These are phyloP conservation scores for Alternaria arbusti DNA, from an alignment of 2,329 filamentous ascomycete species.

Conservation along the genomic window DNA sequence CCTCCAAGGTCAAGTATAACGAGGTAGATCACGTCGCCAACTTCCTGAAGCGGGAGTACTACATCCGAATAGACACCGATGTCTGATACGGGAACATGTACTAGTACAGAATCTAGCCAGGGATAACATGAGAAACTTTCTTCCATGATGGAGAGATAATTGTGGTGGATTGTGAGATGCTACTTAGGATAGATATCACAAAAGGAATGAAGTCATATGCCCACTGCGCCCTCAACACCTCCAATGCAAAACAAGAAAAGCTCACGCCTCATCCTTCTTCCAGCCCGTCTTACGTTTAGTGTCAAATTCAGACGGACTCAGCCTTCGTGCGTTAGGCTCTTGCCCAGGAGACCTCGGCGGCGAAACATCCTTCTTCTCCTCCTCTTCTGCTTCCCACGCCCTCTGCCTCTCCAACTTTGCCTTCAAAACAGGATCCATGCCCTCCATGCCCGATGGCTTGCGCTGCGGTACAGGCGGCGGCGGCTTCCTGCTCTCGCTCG, in stretches of 20 bases:
- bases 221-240: neutral
- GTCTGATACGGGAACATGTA: neutral
- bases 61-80: slow-evolving; percentile 11
- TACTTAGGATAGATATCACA: neutral
- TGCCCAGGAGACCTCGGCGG: slow-evolving; percentile 14
- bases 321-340: slow-evolving; percentile 1
- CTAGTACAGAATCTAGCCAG: neutral
- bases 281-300: slow-evolving; percentile 16
- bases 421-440: slow-evolving; percentile 11
- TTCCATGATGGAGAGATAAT: neutral
- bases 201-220: neutral
- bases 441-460: neutral
- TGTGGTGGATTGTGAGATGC: neutral
- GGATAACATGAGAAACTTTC: neutral
- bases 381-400: slow-evolving; percentile 13
- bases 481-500: neutral
- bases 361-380: slow-evolving; percentile 4
- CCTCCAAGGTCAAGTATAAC: slow-evolving; percentile 7
- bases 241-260: neutral
- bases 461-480: slow-evolving; percentile 9
- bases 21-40: slow-evolving; percentile 26
- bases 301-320: slow-evolving; percentile 9
- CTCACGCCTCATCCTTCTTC: slow-evolving; percentile 11
- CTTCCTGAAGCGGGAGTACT: slow-evolving; percentile 33
- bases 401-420: slow-evolving; percentile 16